Evolutionary conservation across 2,329 filamentous ascomycete genomes (phyloP).

Genomic region (Thermothelomyces thermophilus): DNA sequence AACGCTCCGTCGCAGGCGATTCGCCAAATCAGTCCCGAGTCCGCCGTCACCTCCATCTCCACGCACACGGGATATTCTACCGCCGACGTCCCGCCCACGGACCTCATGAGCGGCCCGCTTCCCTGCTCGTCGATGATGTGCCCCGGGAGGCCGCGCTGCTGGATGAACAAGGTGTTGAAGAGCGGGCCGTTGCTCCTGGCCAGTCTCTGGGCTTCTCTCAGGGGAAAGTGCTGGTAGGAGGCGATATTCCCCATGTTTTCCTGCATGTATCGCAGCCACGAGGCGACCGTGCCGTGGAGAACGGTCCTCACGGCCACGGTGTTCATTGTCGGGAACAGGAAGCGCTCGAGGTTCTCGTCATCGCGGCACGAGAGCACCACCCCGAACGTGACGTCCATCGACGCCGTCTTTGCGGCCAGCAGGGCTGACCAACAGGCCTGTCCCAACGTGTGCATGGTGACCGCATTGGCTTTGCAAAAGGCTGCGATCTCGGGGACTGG

Average conservation of each 20-base stretch:
- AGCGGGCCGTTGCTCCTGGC: constrained; percentile 32
- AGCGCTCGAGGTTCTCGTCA: constrained; percentile 55
- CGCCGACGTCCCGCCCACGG: constrained; percentile 56
- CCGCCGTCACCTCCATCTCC: constrained; percentile 62
- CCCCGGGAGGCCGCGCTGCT: constrained; percentile 37
- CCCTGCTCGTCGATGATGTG: not conserved
- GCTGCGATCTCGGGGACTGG: constrained; percentile 36
- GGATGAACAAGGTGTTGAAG: constrained; percentile 52
- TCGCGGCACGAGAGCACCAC: constrained; percentile 81
- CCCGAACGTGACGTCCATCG: constrained; percentile 74
- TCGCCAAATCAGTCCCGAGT: constrained; percentile 56
- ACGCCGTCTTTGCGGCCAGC: constrained; percentile 54
- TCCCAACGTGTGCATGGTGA: constrained; percentile 71
- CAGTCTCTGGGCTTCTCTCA: constrained; percentile 60
- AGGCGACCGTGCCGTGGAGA: constrained; percentile 58
- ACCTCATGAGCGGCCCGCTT: constrained; percentile 46
- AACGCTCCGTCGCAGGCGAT: constrained; percentile 59
- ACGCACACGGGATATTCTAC: constrained; percentile 78
- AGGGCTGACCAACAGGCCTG: constrained; percentile 71
- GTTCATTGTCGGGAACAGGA: constrained; percentile 90
- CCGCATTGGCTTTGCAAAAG: constrained; percentile 58
- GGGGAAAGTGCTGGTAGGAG: constrained; percentile 69
- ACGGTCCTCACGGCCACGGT: constrained; percentile 70
- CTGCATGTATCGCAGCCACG: constrained; percentile 69
- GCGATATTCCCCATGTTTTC: constrained; percentile 58